Evolutionary conservation across 768 basidiomycete species (phyloP).

Genomic region (Boletellus ananas): DNA sequence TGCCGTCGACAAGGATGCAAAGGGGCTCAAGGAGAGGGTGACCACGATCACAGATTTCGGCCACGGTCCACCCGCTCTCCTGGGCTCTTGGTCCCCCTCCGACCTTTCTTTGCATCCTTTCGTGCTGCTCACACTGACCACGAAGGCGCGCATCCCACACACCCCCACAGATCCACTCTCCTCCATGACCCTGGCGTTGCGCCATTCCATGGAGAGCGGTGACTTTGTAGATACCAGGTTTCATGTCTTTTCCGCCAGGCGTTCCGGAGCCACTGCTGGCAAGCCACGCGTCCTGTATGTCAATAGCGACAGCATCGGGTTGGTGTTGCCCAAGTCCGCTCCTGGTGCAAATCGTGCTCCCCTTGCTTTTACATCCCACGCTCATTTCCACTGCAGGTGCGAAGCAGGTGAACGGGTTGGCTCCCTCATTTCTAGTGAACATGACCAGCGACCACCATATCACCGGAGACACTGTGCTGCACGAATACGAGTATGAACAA

Average conservation of each 20-base stretch:
- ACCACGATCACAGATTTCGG: constrained; percentile 24
- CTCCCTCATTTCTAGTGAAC: constrained; percentile 17
- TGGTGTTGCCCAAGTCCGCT: constrained; percentile 16
- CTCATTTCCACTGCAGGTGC: constrained; percentile 6
- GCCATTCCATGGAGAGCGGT: constrained; percentile 23
- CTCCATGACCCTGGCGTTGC: constrained; percentile 16
- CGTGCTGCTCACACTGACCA: constrained; percentile 16
- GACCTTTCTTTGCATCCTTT: constrained; percentile 16
- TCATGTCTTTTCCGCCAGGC: constrained; percentile 23
- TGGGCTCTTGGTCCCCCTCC: constrained; percentile 22
- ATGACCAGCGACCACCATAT: constrained; percentile 23
- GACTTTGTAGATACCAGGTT: constrained; percentile 30
- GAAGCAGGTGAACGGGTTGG: constrained; percentile 1
- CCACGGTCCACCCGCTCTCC: constrained; percentile 20
- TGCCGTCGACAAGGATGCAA: neutral
- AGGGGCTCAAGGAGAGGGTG: constrained; percentile 9
- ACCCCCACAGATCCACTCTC: constrained; percentile 12
- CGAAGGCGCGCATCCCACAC: constrained; percentile 16
- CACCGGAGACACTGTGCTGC: constrained; percentile 17
- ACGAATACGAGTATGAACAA: constrained; percentile 26
- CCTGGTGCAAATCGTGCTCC: neutral
- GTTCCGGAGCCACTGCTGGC: constrained; percentile 8
- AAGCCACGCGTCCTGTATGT: constrained; percentile 26
- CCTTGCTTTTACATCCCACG: neutral
- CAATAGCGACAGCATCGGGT: constrained; percentile 14